Percentiles rank a stretch among this genome's conserved stretches.
Evolutionary conservation across 2,329 filamentous ascomycete genomes (phyloP).

Genomic region (Rutstroemia sp.): DNA sequence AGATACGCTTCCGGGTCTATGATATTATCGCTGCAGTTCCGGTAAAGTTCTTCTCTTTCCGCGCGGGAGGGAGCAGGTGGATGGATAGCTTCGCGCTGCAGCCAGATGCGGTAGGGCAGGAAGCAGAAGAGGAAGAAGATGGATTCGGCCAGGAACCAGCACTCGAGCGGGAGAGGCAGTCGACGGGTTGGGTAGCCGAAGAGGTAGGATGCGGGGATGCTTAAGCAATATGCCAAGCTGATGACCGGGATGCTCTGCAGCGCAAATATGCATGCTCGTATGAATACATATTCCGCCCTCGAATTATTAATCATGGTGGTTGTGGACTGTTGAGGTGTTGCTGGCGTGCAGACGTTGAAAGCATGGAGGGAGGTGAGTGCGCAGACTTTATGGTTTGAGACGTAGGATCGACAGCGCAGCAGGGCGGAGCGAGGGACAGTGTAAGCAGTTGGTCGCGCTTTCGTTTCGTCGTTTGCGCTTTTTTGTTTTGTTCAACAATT

Average conservation of each 20-base stretch:
- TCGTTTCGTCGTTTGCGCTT: too few species aligned
- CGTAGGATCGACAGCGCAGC: too few species aligned
- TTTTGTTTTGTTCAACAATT: too few species aligned
- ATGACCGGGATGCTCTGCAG: constrained; percentile 43
- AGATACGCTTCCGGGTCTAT: constrained; percentile 46
- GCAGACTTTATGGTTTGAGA: neutral
- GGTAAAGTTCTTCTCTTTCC: constrained; percentile 43
- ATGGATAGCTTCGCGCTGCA: constrained; percentile 45
- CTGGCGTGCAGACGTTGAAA: neutral
- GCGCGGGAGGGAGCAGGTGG: constrained; percentile 37
- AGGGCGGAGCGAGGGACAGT: too few species aligned
- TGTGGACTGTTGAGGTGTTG: neutral
- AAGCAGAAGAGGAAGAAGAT: constrained; percentile 48
- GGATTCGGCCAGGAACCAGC: constrained; percentile 42
- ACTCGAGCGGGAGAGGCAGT: constrained; percentile 28
- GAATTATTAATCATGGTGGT: constrained; percentile 30
- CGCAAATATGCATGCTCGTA: constrained; percentile 40
- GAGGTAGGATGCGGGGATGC: constrained; percentile 28
- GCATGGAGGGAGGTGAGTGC: neutral
- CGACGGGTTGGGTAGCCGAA: constrained; percentile 25
- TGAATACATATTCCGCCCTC: constrained; percentile 30
- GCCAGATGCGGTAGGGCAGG: constrained; percentile 41
- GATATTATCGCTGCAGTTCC: constrained; percentile 43
- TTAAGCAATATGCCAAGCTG: constrained; percentile 38
- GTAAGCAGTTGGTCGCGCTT: too few species aligned